Conservation (phyloP, 495 filamentous ascomycete genomes). For the Daldinia childiae region DNA sequence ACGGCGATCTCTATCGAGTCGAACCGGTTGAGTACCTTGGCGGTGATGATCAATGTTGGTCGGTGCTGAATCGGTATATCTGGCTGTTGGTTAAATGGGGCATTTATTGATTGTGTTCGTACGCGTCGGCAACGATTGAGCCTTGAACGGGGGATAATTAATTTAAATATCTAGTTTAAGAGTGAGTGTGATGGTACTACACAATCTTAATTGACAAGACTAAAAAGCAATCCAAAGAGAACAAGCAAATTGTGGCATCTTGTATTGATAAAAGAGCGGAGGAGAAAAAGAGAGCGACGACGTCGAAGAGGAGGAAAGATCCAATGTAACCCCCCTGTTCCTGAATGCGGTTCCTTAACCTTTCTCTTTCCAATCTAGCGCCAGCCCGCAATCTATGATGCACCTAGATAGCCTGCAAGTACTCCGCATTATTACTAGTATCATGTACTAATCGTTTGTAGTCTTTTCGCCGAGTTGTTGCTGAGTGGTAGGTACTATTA, state of each 20-base stretch:
- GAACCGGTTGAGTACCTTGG: conserved; percentile 5
- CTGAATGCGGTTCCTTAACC: conserved; percentile 37
- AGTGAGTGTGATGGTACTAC: not conserved
- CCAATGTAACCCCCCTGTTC: conserved; percentile 7
- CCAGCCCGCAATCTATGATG: conserved; percentile 33
- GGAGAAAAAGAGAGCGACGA: conserved; percentile 18
- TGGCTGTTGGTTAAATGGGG: conserved; percentile 14
- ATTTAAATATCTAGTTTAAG: conserved; percentile 13
- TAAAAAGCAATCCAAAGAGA: conserved; percentile 27
- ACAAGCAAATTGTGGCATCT: conserved; percentile 34
- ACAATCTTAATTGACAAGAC: conserved; percentile 13
- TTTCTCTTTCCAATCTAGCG: conserved; percentile 40
- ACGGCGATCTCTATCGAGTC: conserved; percentile 1
- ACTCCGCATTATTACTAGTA: conserved; percentile 30
- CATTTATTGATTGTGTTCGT: conserved; percentile 16
- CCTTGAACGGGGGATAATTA: not conserved
- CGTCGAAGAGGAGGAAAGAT: conserved; percentile 25
- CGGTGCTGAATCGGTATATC: conserved; percentile 15
- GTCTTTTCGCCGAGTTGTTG: conserved; percentile 3
- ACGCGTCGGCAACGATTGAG: conserved; percentile 10
- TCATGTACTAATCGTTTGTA: not conserved
- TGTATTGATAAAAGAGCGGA: conserved; percentile 25
- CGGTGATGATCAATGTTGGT: not conserved
- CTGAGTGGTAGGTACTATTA: not conserved
- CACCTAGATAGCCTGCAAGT: conserved; percentile 5